Conservation (phyloP, 352 stramenopile species). For the Phytopythium oedochilum region DNA sequence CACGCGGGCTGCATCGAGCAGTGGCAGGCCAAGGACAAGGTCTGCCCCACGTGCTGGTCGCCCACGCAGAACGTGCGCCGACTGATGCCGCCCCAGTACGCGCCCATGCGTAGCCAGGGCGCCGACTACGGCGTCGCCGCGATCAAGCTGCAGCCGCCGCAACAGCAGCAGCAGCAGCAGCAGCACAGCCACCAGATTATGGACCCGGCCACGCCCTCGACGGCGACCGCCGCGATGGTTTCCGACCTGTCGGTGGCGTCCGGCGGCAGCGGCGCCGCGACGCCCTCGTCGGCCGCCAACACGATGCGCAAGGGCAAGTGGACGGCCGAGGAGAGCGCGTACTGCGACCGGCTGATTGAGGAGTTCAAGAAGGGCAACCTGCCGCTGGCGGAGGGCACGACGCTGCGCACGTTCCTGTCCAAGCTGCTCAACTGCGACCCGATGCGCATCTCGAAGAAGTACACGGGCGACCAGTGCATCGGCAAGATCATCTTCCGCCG, state of each 20-base stretch:
- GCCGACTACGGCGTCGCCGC: constrained; percentile 8
- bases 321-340: constrained; percentile 96
- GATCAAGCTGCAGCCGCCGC: constrained; percentile 6
- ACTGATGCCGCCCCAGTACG: constrained; percentile 26
- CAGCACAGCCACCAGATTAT: constrained; percentile 5
- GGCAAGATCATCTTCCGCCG: constrained; percentile 90
- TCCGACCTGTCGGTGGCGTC: constrained; percentile 2
- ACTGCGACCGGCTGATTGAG: constrained; percentile 95
- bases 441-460: constrained; percentile 99
- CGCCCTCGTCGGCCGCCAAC: constrained; percentile 6
- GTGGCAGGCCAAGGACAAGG: constrained; percentile 68
- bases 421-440: constrained; percentile 98
- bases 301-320: constrained; percentile 95
- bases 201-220: background rate
- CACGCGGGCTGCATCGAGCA: constrained; percentile 73
- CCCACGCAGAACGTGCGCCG: constrained; percentile 59
- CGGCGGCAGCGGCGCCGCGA: background rate
- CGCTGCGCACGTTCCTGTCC: constrained; percentile 95
- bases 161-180: constrained; percentile 3
- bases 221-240: background rate
- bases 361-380: constrained; percentile 98
- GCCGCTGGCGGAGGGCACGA: constrained; percentile 96
- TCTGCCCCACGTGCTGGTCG: constrained; percentile 71
- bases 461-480: constrained; percentile 97
- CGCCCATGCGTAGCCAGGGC: constrained; percentile 3